Percentiles rank a stretch among this genome's conserved stretches.
phyloP scores from a whole-genome alignment of 192 early-diverging fungal genomes.

The Backusella psychrophila region DNA sequence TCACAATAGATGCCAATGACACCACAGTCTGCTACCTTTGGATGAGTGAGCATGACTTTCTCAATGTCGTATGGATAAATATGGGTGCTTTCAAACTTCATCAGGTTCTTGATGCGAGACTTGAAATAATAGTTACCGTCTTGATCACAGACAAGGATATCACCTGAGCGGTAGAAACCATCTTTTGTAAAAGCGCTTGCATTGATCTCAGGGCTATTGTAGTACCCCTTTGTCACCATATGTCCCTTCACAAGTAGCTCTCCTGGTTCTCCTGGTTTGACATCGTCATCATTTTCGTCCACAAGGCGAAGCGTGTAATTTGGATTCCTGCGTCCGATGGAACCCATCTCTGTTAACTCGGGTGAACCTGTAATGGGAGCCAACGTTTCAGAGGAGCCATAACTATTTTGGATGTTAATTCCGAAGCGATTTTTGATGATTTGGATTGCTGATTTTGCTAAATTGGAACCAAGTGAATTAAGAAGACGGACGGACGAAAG shows the following conservation, averaged over 20 bases:
- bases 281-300: not conserved
- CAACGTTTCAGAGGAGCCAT: not conserved
- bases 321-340: not conserved
- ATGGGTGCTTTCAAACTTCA: conserved; percentile 87
- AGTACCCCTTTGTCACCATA: conserved; percentile 75
- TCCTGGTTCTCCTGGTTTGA: conserved; percentile 35
- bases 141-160: conserved; percentile 72
- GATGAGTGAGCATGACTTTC: conserved; percentile 61
- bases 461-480: not conserved
- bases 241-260: conserved; percentile 82
- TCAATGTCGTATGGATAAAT: conserved; percentile 88
- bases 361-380: not conserved
- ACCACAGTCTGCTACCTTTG: conserved; percentile 57
- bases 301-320: not conserved
- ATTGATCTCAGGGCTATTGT: conserved; percentile 68
- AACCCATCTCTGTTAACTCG: not conserved
- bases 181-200: conserved; percentile 56
- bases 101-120: conserved; percentile 84
- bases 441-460: not conserved
- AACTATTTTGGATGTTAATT: not conserved
- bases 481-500: not conserved
- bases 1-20: not conserved
- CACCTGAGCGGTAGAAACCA: conserved; percentile 81
- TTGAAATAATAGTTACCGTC: conserved; percentile 75
- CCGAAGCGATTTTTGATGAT: not conserved